These are phyloP conservation scores for Exophiala oligosperma DNA, from an alignment of 2,329 filamentous ascomycete genomes.

Conservation along the genomic window DNA sequence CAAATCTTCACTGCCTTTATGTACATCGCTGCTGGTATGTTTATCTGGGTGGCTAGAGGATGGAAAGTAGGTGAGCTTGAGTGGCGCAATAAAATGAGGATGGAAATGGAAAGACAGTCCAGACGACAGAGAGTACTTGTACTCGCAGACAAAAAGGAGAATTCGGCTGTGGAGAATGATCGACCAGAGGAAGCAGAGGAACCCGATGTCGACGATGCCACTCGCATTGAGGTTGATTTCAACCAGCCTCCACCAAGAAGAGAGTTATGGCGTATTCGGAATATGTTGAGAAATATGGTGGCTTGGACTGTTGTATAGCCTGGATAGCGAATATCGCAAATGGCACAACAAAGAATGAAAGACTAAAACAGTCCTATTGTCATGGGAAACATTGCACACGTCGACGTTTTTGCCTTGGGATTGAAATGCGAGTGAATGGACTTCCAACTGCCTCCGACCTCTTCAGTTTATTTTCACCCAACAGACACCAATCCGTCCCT, in stretches of 20 bases:
- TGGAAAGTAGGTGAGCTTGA: slow-evolving; percentile 42
- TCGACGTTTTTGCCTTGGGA: too few relatives aligned
- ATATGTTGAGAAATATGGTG: neutral
- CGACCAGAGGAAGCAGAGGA: neutral
- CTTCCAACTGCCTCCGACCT: too few relatives aligned
- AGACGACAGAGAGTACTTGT: slow-evolving; percentile 1
- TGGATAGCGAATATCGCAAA: too few relatives aligned
- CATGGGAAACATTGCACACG: too few relatives aligned
- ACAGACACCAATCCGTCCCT: too few relatives aligned
- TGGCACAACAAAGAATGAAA: too few relatives aligned
- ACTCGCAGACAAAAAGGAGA: neutral
- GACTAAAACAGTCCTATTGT: too few relatives aligned
- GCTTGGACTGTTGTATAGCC: neutral
- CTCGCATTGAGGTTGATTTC: neutral
- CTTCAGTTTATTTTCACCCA: too few relatives aligned
- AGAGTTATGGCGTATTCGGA: neutral
- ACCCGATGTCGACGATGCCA: neutral
- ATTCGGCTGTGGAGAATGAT: neutral
- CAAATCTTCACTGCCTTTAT: slow-evolving; percentile 62
- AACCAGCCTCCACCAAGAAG: neutral
- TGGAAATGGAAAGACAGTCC: slow-evolving; percentile 2
- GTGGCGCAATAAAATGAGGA: slow-evolving; percentile 6
- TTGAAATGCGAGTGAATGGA: too few relatives aligned
- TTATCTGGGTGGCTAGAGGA: slow-evolving; percentile 42
- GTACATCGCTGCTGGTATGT: slow-evolving; percentile 58